Conservation (phyloP, 768 basidiomycete genomes). For the Pleurotus pulmonarius region DNA sequence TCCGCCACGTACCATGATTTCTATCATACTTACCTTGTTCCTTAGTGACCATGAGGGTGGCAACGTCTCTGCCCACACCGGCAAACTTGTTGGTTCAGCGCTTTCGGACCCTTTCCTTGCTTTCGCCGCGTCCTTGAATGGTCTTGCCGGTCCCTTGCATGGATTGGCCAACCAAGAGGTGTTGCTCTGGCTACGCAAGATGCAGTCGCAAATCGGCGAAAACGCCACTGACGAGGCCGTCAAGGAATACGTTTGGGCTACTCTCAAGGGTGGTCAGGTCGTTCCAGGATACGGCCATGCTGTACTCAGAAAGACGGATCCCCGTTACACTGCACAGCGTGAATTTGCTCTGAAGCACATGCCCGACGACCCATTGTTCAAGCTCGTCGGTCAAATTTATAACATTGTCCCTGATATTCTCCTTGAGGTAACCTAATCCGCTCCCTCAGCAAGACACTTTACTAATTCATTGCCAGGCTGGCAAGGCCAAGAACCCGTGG, state of each 20-base stretch:
- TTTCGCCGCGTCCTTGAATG: slow-evolving; percentile 89
- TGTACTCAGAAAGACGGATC: slow-evolving; percentile 87
- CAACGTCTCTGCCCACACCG: slow-evolving; percentile 95
- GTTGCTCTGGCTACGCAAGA: slow-evolving; percentile 88
- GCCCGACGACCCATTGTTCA: slow-evolving; percentile 87
- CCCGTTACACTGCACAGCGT: slow-evolving; percentile 86
- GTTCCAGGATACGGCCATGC: slow-evolving; percentile 92
- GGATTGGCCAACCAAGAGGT: slow-evolving; percentile 98
- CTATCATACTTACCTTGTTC: neutral
- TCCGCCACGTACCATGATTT: neutral
- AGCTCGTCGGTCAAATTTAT: slow-evolving; percentile 88
- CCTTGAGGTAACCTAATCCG: slow-evolving; percentile 51
- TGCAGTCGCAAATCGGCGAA: slow-evolving; percentile 87
- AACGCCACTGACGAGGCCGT: slow-evolving; percentile 83
- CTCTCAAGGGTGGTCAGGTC: slow-evolving; percentile 89
- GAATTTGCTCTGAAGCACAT: slow-evolving; percentile 87
- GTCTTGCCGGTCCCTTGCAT: slow-evolving; percentile 95
- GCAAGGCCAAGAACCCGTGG: slow-evolving; percentile 93
- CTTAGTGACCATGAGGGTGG: slow-evolving; percentile 94
- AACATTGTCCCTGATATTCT: slow-evolving; percentile 87
- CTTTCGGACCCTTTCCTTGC: slow-evolving; percentile 97
- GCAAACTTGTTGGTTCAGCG: slow-evolving; percentile 90
- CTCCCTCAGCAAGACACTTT: neutral
- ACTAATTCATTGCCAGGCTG: slow-evolving; percentile 46
- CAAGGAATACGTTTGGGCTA: slow-evolving; percentile 92